Percentiles rank a stretch among this genome's conserved stretches.
phyloP scores from a whole-genome alignment of 2,329 filamentous ascomycete species.

The Periconia sp. region DNA sequence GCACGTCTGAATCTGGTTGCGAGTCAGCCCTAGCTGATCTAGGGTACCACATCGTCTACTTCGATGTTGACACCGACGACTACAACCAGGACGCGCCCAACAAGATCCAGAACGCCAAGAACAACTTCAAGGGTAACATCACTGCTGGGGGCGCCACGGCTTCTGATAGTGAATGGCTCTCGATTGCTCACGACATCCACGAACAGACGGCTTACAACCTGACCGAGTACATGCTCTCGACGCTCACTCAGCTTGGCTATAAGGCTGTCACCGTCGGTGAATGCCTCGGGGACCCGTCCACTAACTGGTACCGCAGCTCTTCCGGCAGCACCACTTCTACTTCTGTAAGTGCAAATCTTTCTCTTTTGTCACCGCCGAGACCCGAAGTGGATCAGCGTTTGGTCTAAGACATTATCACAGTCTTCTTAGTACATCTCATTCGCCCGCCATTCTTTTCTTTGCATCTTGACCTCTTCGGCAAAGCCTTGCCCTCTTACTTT shows the following conservation, averaged over 20 bases:
- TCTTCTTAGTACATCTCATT: neutral
- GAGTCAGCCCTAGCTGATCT: constrained; percentile 50
- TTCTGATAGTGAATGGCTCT: constrained; percentile 51
- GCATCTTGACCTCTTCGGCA: neutral
- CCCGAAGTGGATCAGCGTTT: neutral
- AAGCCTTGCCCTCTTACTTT: neutral
- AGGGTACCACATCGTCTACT: constrained; percentile 66
- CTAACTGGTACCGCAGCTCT: constrained; percentile 57
- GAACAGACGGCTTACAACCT: constrained; percentile 53
- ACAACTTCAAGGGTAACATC: constrained; percentile 58
- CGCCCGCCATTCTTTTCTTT: neutral
- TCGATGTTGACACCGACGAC: constrained; percentile 67
- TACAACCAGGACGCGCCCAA: constrained; percentile 61
- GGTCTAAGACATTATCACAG: constrained; percentile 2
- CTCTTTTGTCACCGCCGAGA: neutral
- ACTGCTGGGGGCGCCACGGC: constrained; percentile 31
- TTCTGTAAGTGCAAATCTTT: constrained; percentile 10
- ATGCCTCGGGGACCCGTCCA: constrained; percentile 52
- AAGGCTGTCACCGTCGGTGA: constrained; percentile 55
- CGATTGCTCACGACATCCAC: constrained; percentile 61
- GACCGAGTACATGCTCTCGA: constrained; percentile 53
- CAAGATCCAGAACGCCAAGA: constrained; percentile 59
- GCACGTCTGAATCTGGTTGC: constrained; percentile 49
- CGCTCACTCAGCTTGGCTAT: constrained; percentile 47
- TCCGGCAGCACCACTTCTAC: constrained; percentile 41